These are phyloP conservation scores for Tricholoma sp. DNA, from an alignment of 768 basidiomycete genomes.

Conservation along the genomic window DNA sequence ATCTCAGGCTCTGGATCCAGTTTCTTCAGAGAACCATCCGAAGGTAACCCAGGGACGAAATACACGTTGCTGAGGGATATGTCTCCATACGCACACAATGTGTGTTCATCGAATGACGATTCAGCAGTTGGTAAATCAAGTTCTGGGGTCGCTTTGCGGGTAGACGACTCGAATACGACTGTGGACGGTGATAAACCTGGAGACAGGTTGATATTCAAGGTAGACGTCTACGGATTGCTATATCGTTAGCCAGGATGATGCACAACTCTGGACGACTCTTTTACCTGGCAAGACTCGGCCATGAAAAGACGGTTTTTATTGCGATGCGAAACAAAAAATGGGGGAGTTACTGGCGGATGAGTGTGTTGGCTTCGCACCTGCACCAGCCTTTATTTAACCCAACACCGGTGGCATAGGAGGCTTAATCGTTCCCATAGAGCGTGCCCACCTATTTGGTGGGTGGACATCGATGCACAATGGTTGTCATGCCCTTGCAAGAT, in stretches of 20 bases:
- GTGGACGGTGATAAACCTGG: neutral
- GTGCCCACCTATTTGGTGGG: neutral
- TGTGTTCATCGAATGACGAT: slow-evolving; percentile 24
- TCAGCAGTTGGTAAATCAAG: neutral
- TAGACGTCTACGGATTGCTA: neutral
- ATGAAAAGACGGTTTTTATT: neutral
- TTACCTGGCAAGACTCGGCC: neutral
- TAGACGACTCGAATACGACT: neutral
- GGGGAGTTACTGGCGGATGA: neutral
- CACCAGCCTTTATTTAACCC: neutral
- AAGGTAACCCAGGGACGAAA: slow-evolving; percentile 27
- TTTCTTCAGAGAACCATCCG: slow-evolving; percentile 12
- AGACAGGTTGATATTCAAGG: neutral
- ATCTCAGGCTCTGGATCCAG: slow-evolving; percentile 2
- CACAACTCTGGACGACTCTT: neutral
- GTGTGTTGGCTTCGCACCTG: neutral
- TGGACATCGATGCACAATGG: neutral
- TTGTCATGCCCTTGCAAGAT: neutral
- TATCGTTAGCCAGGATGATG: neutral
- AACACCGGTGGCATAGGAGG: neutral
- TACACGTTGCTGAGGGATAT: slow-evolving; percentile 35
- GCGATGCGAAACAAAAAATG: neutral
- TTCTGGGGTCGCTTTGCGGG: neutral
- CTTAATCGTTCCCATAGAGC: neutral
- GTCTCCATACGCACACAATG: slow-evolving; percentile 40